Evolutionary conservation across 179 eudicot genomes (phyloP).

Genomic region (Corrigiola litoralis): DNA sequence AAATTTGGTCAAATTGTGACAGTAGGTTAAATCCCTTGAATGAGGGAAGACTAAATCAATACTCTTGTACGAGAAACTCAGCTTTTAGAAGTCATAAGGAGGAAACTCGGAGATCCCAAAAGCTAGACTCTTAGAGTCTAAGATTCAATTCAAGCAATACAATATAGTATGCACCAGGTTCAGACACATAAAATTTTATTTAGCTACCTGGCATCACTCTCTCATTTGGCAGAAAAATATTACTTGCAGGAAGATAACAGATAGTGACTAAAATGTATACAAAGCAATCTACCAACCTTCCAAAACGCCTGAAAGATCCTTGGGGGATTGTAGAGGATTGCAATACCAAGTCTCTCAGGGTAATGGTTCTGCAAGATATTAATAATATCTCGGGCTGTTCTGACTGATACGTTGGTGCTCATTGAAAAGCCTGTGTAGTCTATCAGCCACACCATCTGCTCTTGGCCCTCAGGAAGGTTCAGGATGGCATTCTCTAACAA

Average conservation of each 20-base stretch:
- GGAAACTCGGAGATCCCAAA: too few relatives aligned
- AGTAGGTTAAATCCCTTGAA: too few relatives aligned
- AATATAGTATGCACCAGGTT: too few relatives aligned
- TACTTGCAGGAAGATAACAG: not conserved
- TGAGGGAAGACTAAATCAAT: too few relatives aligned
- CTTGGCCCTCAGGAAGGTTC: constrained; percentile 54
- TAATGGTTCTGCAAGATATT: constrained; percentile 67
- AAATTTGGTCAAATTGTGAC: too few relatives aligned
- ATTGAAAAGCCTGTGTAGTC: constrained; percentile 66
- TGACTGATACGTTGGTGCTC: constrained; percentile 47
- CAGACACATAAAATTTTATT: too few relatives aligned
- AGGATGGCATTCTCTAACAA: constrained; percentile 71
- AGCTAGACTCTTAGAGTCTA: too few relatives aligned
- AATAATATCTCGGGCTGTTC: constrained; percentile 59
- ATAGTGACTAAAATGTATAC: not conserved
- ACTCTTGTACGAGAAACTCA: too few relatives aligned
- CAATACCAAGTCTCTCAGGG: constrained; percentile 80
- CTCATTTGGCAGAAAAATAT: too few relatives aligned
- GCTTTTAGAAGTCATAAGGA: too few relatives aligned
- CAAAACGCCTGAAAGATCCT: constrained; percentile 71
- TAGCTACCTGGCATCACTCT: not conserved
- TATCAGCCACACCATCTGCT: constrained; percentile 86
- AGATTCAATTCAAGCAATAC: too few relatives aligned
- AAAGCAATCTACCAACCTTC: constrained; percentile 32
- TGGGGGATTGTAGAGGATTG: constrained; percentile 73